Evolutionary conservation across 768 basidiomycete genomes (phyloP), one percentile per base, ranked within the genome.

Genomic region (Kwoniella sp.): DNA sequence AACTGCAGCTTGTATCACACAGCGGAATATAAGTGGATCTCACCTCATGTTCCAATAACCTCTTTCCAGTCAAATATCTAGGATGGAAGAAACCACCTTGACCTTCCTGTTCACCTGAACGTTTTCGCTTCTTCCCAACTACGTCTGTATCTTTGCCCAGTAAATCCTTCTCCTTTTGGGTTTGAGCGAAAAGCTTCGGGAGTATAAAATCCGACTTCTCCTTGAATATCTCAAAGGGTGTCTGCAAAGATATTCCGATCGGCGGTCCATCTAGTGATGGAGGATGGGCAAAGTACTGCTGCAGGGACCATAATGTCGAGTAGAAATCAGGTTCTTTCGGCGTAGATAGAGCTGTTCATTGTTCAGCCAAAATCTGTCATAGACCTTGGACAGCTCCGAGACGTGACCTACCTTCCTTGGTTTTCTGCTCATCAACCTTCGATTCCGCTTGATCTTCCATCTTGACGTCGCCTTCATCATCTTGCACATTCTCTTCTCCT

Each of bases 281-380:
- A 8, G 76, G 76, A 29, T 65, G 65, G 1, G 76, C 64, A 44
- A 77, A 72, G 63, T 72, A 77, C 47, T 74, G 71, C 47, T 77
- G 76, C 15, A 77, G 56, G 1, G 76, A 77, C 76, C 76, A 77
- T 1, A 77, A 63, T 1, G 73, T 74, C 3, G 69, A 62, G 58
- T 77, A 77, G 40, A 77, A 71, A 25, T 76, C 68, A 19, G 63
- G 60, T 40, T 69, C 64, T 8, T 51, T 24, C 22, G 62, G 52
- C 53, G 55, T n/a, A 4, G 24, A 17, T 19, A 33, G 25, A 15
- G 24, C 40, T 54, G 37, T 50, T 24, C 22, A 19, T 53, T 13
- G 9, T 17, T 58, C 47, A 58, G 40, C 33, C 13, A 13, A 33
- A 33, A 33, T 13, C 13, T 33, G 6, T 6, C 33, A 33, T 33